Base-by-base conservation (phyloP, 805 yeast genomes). In the Komagataella pseudopastoris region DNA sequence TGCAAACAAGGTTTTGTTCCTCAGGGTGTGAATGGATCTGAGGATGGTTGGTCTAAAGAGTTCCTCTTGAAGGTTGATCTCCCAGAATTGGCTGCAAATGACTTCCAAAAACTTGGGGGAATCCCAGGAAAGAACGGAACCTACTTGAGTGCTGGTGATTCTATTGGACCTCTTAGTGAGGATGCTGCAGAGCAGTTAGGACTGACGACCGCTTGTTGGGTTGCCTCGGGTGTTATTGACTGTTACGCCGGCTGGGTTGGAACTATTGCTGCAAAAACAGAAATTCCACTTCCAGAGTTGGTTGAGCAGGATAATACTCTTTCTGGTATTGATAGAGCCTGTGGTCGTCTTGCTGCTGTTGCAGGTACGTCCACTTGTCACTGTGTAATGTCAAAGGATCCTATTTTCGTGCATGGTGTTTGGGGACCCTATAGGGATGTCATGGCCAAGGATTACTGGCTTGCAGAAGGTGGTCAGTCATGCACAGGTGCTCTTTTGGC, bases 191-290 rank as follows among this genome's bases (percentile, higher is more conserved):
- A 74, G 46, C 89, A 88, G 51, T 73, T 93, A 60, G 98, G 98
- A 8, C 74, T 93, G 55, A 77, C 93, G 7, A 76, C 85, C 20
- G 73, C 75, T 50, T 85, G 95, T 68, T 78, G 81, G 36, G 98
- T 93, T 46, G 97, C 96, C 6, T 83, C 95, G 1, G 97, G 96
- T 62, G 96, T 93, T 44, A 93, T 93, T 63, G 99, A 93, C 65
- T 97, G 98, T 5, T 93, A 93, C 63, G 95, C 98, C 3, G 99
- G 99, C 47, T 93, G 98, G 97, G 80, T 93, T 52, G 99, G 99
- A 52, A 93, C 98, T 1, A 96, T 91, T 53, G 99, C 97, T 23
- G 96, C 95, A 1, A 81, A 82, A 58, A 81, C 88, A 4, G 87
- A 84, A 56, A 62, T 69, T 4, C 71, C 74, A 30, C 73, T 81